Conservation (phyloP, 805 yeast genomes). For the Barnettozyma populi region DNA sequence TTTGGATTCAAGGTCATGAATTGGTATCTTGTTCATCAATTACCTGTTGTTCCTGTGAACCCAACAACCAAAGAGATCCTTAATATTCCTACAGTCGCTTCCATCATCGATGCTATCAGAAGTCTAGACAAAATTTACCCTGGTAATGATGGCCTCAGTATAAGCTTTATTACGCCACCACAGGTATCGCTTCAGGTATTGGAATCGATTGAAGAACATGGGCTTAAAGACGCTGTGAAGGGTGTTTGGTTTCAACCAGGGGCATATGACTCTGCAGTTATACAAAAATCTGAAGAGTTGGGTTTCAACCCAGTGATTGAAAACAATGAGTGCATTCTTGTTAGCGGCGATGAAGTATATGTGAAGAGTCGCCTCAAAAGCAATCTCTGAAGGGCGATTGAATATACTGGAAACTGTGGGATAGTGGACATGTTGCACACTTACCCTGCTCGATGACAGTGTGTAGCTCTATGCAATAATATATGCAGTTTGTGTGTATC, state of each 20-base stretch:
- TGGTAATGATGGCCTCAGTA: conserved; percentile 41
- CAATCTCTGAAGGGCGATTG: conserved; percentile 1
- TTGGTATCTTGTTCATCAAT: conserved; percentile 56
- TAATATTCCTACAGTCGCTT: conserved; percentile 34
- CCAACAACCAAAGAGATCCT: conserved; percentile 47
- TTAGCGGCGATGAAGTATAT: conserved; percentile 46
- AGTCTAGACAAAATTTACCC: conserved; percentile 18
- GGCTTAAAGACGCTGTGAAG: conserved; percentile 31
- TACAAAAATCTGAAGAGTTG: conserved; percentile 36
- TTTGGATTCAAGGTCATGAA: conserved; percentile 63
- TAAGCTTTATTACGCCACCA: conserved; percentile 78
- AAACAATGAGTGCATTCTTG: conserved; percentile 65
- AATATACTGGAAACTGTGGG: background rate
- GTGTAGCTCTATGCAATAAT: too few species aligned
- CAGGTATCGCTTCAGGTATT: conserved; percentile 43
- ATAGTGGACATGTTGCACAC: too few species aligned
- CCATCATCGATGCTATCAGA: conserved; percentile 27
- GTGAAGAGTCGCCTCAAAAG: conserved; percentile 1
- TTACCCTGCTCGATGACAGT: too few species aligned
- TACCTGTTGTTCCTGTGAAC: conserved; percentile 64
- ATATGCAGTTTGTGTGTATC: too few species aligned
- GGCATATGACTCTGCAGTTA: conserved; percentile 49
- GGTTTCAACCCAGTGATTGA: conserved; percentile 32
- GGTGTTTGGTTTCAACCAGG: conserved; percentile 87
- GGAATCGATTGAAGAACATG: conserved; percentile 30